Base-by-base conservation (phyloP, 2,329 filamentous ascomycete species). In the Neofusicoccum cordaticola region DNA sequence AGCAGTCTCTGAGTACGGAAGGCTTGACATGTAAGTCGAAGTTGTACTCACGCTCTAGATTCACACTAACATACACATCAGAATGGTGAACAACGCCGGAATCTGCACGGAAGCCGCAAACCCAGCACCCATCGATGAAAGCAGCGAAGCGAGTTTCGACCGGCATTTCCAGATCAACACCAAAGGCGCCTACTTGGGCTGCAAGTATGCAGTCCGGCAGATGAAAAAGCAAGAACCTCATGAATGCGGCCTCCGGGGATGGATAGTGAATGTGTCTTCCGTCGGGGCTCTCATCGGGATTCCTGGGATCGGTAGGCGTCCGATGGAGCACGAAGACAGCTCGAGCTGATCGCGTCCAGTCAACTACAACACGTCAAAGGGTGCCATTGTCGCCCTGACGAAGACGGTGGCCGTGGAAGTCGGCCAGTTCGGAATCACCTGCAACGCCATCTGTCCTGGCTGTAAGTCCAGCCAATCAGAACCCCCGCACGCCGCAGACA, bases 351-450 rank as follows among this genome's bases (percentile, higher is more conserved):
- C 3, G 12, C 11, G 53, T 34, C n/a, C 67, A 72, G 75, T 77
- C 17, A 72, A 73, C 17, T 84, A 84, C 68, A 80, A 78, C 58
- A 78, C 80, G 1, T 78, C 75, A 41, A 84, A 84, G 67, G 80
- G 78, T 4, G 82, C 80, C 0, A 80, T 82, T 4, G 72, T 79
- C 7, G 73, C 77, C 35, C 72, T 85, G 48, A 83, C 81, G 2
- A 80, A 78, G 61, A 75, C 78, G 47, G 72, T 81, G 8, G 79
- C 79, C 1, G 66, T 80, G 13, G 78, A 81, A 52, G 79, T 79
- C 62, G 79, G 76, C 1, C 71, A 71, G 44, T 69, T 80, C 34
- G 70, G 73, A 9, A 79, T 82, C 41, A 75, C 80, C 62, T 74
- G 72, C 64, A 82, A 82, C 66, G 72, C 76, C 1, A 68, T 81